These are phyloP conservation scores for Phytopythium montanum DNA, from an alignment of 352 stramenopile genomes.

Conservation along the genomic window DNA sequence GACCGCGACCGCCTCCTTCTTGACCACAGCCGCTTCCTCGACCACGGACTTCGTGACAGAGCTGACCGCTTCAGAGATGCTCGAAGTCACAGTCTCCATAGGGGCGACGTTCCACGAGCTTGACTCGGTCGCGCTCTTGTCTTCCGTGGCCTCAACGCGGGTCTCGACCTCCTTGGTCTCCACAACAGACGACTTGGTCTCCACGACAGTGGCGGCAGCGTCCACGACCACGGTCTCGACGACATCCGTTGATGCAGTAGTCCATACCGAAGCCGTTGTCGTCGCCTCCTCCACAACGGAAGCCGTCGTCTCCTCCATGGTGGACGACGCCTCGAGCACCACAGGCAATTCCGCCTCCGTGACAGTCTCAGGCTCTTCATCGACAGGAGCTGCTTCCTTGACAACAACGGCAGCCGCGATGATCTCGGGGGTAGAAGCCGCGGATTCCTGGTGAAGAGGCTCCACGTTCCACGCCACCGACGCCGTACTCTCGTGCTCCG, in stretches of 20 bases:
- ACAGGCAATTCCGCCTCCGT: slow-evolving; percentile 4
- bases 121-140: slow-evolving; percentile 16
- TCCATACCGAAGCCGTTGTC: slow-evolving; percentile 1
- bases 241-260: not conserved
- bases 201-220: not conserved
- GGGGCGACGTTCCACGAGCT: not conserved
- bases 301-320: slow-evolving; percentile 8
- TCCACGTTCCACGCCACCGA: slow-evolving; percentile 24
- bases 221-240: not conserved
- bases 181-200: slow-evolving; percentile 5
- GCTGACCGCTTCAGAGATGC: not conserved
- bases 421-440: slow-evolving; percentile 1
- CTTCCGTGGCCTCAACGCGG: slow-evolving; percentile 16
- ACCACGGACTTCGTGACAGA: not conserved
- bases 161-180: slow-evolving; percentile 14
- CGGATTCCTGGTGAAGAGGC: slow-evolving; percentile 16
- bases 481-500: slow-evolving; percentile 4
- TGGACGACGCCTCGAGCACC: not conserved
- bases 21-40: not conserved
- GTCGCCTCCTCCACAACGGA: slow-evolving; percentile 9
- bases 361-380: not conserved
- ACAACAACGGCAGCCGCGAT: not conserved
- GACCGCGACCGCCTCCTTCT: not conserved
- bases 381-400: not conserved
- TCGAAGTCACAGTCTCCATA: not conserved